Base-by-base conservation (phyloP, 768 basidiomycete genomes). In the Mrakia gelida region DNA sequence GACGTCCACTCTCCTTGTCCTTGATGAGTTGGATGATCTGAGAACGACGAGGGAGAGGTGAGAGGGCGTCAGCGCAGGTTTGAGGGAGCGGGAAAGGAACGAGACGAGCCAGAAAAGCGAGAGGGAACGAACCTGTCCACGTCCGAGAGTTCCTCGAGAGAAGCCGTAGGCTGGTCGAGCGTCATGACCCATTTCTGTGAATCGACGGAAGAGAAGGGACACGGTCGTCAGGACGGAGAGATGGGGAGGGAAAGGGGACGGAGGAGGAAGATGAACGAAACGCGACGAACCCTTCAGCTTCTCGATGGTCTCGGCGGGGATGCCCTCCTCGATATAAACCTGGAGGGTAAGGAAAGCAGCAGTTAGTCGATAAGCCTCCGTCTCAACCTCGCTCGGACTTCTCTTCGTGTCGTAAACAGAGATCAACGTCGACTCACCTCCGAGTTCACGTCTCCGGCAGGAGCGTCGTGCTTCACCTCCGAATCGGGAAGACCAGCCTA, bases 131-230 rank as follows among this genome's bases (percentile, higher is more conserved):
- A 81, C 80, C 75, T 81, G 81, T 62, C 84, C 84, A 73, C 81
- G 77, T 5, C 83, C 84, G 0, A 79, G 79, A 30, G 83, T 82
- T 16, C 85, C 86, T 75, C 92, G 87, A 59, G 83, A 84, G 82
- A 90, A 90, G 2, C 92, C 92, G 8, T 81, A 86, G 5, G 91
- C 88, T 0, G 85, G 76, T 76, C 90, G 89, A 54, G 90, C 92
- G 81, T 92, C 89, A 81, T 98, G 97, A 0, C 97, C 96, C 92
- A 98, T 94, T 28, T 86, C 92, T 95, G 54, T 3, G 13, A 16
- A 16, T 16, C 13, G 52, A 6, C 13, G 23, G 23, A 54, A 54
- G 16, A 54, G 52, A 54, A 38, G 38, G 38, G 38, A 15, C 3
- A 54, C 3, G 23, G 13, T 49, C 41, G 28, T 16, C 54, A 76